Percentiles rank a stretch among this genome's conserved stretches.
These are phyloP conservation scores for Coniferiporia sulphurascens DNA, from an alignment of 1,284 basidiomycete species.

Conservation along the genomic window DNA sequence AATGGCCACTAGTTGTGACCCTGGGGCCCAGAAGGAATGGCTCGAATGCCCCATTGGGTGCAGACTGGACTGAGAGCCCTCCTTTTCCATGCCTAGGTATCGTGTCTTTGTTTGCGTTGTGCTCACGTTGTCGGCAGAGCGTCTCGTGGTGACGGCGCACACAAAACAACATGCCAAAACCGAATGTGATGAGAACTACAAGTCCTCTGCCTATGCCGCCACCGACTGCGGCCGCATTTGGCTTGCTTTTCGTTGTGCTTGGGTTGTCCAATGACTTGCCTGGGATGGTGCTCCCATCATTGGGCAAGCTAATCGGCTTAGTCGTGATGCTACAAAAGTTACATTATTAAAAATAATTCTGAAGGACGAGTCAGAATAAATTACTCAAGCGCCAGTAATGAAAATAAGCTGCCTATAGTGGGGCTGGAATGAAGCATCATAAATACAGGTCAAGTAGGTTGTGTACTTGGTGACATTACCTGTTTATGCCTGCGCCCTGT, in stretches of 20 bases:
- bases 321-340: neutral
- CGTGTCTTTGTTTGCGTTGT: constrained; percentile 31
- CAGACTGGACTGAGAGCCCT: constrained; percentile 36
- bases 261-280: constrained; percentile 31
- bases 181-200: constrained; percentile 1
- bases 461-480: neutral
- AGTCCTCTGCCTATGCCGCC: constrained; percentile 15
- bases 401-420: constrained; percentile 32
- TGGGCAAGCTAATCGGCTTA: constrained; percentile 7
- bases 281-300: constrained; percentile 13
- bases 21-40: neutral
- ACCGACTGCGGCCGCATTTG: constrained; percentile 13
- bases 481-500: neutral
- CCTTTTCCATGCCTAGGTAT: neutral
- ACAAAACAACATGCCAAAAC: constrained; percentile 4
- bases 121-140: neutral
- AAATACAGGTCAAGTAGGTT: constrained; percentile 19
- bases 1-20: too few relatives aligned
- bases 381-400: constrained; percentile 30
- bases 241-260: constrained; percentile 37
- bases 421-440: constrained; percentile 26
- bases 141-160: constrained; percentile 6
- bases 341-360: neutral
- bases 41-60: constrained; percentile 18
- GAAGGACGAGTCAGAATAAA: neutral